Base-by-base conservation (phyloP, 1,284 basidiomycete species). In the Neonothopanus nambi region DNA sequence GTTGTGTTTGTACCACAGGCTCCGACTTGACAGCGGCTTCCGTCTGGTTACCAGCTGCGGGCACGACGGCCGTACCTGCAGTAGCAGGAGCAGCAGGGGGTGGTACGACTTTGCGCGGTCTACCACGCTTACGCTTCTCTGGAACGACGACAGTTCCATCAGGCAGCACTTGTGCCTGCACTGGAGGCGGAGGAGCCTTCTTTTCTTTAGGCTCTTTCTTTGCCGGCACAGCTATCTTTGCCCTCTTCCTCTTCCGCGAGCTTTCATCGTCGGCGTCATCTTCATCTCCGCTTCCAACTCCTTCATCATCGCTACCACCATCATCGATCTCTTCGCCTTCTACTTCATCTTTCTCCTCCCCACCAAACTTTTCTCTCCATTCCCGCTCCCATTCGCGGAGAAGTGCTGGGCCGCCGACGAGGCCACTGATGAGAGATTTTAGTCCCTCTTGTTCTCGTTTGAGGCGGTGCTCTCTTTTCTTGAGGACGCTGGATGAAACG, bases 111-210 rank as follows among this genome's bases (percentile, higher is more conserved):
- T 85, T 85, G 57, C 82, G 74, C 35, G 89, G 89, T 24, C 89
- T 72, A 4, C 89, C 89, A n/a, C 89, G 77, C 72, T 91, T 91
- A 59, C 89, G 77, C 72, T 91, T 91, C 72, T 89, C 88, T 0
- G 82, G 80, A 1, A 78, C 71, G 5, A 63, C 62, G 17, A 55
- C 53, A 18, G 57, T 53, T 21, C 55, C 64, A 28, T 59, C 57
- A 3, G 48, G 52, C 41, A 57, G 39, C n/a, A 55, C 53, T 40
- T 59, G 38, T 18, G 51, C 55, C 30, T 58, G 61, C 12, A 54
- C 45, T 8, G 48, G 62, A 21, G 63, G 65, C 50, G 47, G 57
- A 11, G 66, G 48, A 11, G 67, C 57, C 28, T 71, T 71, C 59
- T 67, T 68, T 55, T 70, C 66, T 51, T 69, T 67, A 30, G 56